Conservation (phyloP, 2,329 filamentous ascomycete species). For the Phaeosphaeria sp. region DNA sequence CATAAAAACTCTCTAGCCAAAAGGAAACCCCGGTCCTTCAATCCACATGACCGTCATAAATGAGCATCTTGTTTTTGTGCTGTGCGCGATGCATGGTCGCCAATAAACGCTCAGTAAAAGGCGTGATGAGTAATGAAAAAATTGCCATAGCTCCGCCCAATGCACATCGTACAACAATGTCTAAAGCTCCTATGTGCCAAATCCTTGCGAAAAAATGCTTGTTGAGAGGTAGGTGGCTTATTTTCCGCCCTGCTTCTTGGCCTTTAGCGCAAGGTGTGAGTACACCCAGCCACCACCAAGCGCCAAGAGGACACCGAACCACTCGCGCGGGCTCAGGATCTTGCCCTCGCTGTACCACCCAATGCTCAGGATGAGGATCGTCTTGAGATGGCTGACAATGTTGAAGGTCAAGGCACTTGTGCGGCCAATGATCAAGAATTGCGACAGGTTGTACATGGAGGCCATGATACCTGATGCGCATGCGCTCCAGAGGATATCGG, state of each 20-base stretch:
- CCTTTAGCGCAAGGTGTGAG: slow-evolving; percentile 50
- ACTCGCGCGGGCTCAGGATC: slow-evolving; percentile 47
- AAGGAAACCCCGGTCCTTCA: background rate
- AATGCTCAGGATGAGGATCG: slow-evolving; percentile 54
- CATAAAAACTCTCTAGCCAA: background rate
- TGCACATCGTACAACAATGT: slow-evolving; percentile 7
- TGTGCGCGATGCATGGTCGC: background rate
- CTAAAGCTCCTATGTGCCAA: background rate
- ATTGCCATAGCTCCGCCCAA: slow-evolving; percentile 3
- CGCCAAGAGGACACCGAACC: slow-evolving; percentile 53
- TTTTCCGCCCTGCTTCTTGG: slow-evolving; percentile 41
- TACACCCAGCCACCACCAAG: slow-evolving; percentile 55
- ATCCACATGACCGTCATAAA: background rate
- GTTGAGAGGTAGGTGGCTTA: slow-evolving; percentile 11
- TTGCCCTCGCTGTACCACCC: slow-evolving; percentile 56
- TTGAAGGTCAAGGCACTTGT: slow-evolving; percentile 51
- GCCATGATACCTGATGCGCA: slow-evolving; percentile 53
- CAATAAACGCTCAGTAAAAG: background rate
- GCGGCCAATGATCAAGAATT: slow-evolving; percentile 52
- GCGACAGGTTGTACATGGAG: slow-evolving; percentile 50
- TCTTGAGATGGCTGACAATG: slow-evolving; percentile 53
- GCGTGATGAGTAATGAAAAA: background rate
- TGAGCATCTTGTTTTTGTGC: background rate
- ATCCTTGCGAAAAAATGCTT: background rate
- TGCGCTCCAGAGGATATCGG: slow-evolving; percentile 49